Percentiles rank a stretch among this genome's conserved stretches.
Evolutionary conservation across 2,329 filamentous ascomycete species (phyloP).

Genomic region (Fusarium sp.): DNA sequence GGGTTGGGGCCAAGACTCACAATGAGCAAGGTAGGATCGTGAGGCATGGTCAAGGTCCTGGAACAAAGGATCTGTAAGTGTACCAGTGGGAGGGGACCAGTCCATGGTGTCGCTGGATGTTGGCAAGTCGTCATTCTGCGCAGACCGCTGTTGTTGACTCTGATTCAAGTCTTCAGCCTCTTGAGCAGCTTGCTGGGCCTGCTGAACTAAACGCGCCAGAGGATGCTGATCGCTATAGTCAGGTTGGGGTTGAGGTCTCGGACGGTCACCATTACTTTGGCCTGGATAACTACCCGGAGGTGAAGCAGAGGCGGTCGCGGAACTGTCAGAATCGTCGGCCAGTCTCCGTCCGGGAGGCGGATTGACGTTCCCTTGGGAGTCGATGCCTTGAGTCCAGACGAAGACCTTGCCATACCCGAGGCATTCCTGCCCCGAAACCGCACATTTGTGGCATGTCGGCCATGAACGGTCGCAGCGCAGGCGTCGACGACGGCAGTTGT

Average conservation of each 20-base stretch:
- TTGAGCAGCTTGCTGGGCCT: slow-evolving; percentile 34
- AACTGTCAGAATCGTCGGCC: slow-evolving; percentile 39
- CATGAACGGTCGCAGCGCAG: slow-evolving; percentile 73
- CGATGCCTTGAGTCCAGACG: slow-evolving; percentile 69
- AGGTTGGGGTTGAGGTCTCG: slow-evolving; percentile 35
- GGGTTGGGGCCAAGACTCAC: slow-evolving; percentile 50
- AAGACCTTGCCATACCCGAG: slow-evolving; percentile 73
- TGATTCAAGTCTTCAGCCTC: slow-evolving; percentile 35
- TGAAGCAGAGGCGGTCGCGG: slow-evolving; percentile 27
- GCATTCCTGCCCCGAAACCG: slow-evolving; percentile 67
- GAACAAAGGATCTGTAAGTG: slow-evolving; percentile 67
- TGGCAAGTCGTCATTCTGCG: slow-evolving; percentile 10
- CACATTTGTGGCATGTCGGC: slow-evolving; percentile 71
- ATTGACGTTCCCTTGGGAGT: slow-evolving; percentile 62
- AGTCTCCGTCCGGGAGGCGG: slow-evolving; percentile 47
- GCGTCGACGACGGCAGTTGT: slow-evolving; percentile 72
- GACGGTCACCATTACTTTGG: slow-evolving; percentile 23
- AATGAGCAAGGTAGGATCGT: slow-evolving; percentile 64
- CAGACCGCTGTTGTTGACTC: slow-evolving; percentile 7
- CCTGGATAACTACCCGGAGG: slow-evolving; percentile 15
- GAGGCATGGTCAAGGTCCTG: slow-evolving; percentile 64
- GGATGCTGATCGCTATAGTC: slow-evolving; percentile 42
- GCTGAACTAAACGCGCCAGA: slow-evolving; percentile 34
- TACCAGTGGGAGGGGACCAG: slow-evolving; percentile 42
- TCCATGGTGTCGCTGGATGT: slow-evolving; percentile 25